Evolutionary conservation across 2,329 filamentous ascomycete species (phyloP), one percentile per base, ranked within the genome.

Genomic region (Ustilaginoidea virens): DNA sequence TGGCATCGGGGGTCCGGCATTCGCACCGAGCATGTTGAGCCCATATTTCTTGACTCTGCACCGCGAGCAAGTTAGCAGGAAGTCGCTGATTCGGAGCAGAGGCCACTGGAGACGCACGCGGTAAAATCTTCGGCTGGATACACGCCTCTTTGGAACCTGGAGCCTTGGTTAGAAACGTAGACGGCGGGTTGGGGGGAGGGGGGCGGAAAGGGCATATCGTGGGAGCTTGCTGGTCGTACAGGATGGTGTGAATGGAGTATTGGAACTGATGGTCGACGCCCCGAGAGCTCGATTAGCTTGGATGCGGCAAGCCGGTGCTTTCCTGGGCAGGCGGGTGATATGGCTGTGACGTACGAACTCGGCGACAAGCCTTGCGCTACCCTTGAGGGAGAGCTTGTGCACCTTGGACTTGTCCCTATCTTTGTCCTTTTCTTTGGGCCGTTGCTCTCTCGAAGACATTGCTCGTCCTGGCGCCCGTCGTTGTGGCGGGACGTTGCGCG

Each of bases 101-200:
- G n/a, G n/a, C n/a, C n/a, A n/a, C n/a, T n/a, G n/a, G n/a, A n/a
- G n/a, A 56, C 75, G 50, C 59, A 86, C 80, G 85, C 79, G 41
- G 80, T 82, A 51, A 98, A 98, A 60, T 98, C 90, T 48, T 98
- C 90, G 29, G 90, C 83, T 16, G 90, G 90, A 55, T 98, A 80
- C 39, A 80, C 74, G 34, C 74, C 74, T 47, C 74, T 71, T 55
- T 96, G 87, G 56, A 93, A 94, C 29, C 81, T 87, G 41, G 10
- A 16, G 5, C 11, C n/a, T 23, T 31, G 17, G n/a, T n/a, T n/a
- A n/a, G n/a, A n/a, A n/a, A n/a, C n/a, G n/a, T n/a, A n/a, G n/a
- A n/a, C n/a, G n/a, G n/a, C n/a, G n/a, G n/a, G n/a, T n/a, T n/a
- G n/a, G n/a, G n/a, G n/a, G n/a, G n/a, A n/a, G n/a, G n/a, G n/a